Base-by-base conservation (phyloP, 2,329 filamentous ascomycete genomes). In the Biscogniauxia mediterranea region DNA sequence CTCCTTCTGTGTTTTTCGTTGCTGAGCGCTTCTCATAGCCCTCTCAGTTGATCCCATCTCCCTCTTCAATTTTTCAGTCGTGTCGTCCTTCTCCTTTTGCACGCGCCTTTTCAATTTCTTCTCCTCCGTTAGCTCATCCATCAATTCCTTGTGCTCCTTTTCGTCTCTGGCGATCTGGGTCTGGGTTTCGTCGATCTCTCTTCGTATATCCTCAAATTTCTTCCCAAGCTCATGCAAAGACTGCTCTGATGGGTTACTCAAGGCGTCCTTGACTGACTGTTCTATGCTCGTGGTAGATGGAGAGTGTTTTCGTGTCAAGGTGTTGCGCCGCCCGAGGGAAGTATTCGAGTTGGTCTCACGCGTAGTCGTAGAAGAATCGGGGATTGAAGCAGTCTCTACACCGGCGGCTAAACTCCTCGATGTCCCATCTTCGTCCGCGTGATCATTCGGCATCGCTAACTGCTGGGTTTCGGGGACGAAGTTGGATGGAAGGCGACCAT, bases 61-160 rank as follows among this genome's bases (percentile, higher is more conserved):
- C 64, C 89, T 89, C 70, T 90, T 92, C 58, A 97, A 78, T 71
- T 93, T 92, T 52, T 91, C 88, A 55, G 92, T 97, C 56, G 89
- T 90, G 70, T 96, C 92, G 66, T 98, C 94, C 74, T 96, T 97
- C 71, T 96, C 92, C 73, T 91, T 95, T 58, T 95, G 81, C 20
- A 88, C 83, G 64, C 89, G 88, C 69, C 85, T 89, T 73, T 97
- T 87, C 56, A 89, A 85, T 66, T 96, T 91, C 62, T 92, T 89
- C 69, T 96, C 92, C 61, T 87, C 87, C 58, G 89, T 86, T 32
- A 97, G 74, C 52, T 91, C 86, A 49, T 86, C 84, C 66, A 91
- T 78, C 57, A 85, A 77, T n/a, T 82, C 79, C 66, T 85, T 85
- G 61, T 86, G 87, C 57, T 94, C 91, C 46, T 86, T 85, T 59